These are phyloP conservation scores for Diplodia scrobiculata DNA, from an alignment of 2,329 filamentous ascomycete species.

Conservation along the genomic window DNA sequence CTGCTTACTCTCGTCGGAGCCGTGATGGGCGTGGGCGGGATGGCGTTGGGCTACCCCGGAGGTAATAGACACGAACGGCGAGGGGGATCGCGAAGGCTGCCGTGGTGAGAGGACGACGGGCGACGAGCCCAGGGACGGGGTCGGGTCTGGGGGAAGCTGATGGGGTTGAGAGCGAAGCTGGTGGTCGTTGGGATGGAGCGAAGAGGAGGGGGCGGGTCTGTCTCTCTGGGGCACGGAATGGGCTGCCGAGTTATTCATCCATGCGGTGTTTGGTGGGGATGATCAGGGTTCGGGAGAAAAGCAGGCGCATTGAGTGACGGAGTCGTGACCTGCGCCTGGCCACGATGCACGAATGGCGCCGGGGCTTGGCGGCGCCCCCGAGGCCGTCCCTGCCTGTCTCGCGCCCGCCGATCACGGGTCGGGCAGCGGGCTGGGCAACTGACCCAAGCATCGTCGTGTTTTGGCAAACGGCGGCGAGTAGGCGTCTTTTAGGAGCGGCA, in stretches of 20 bases:
- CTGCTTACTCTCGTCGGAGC: slow-evolving; percentile 31
- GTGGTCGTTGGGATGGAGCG: not conserved
- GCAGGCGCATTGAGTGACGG: slow-evolving; percentile 24
- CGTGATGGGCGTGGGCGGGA: not conserved
- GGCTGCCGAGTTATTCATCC: slow-evolving; percentile 28
- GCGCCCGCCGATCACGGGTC: slow-evolving; percentile 9
- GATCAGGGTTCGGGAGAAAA: slow-evolving; percentile 19
- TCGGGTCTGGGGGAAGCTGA: slow-evolving; percentile 25
- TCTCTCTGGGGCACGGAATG: slow-evolving; percentile 10
- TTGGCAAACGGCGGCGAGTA: not conserved
- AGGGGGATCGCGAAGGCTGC: slow-evolving; percentile 36
- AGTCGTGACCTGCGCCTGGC: slow-evolving; percentile 13
- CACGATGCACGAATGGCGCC: slow-evolving; percentile 24
- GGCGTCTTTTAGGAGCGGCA: not conserved
- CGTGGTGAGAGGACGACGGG: slow-evolving; percentile 35
- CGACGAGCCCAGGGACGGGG: slow-evolving; percentile 31
- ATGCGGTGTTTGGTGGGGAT: slow-evolving; percentile 28
- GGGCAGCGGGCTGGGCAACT: slow-evolving; percentile 7
- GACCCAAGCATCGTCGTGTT: not conserved
- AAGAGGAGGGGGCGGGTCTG: slow-evolving; percentile 11
- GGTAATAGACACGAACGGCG: slow-evolving; percentile 35
- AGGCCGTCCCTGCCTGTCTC: slow-evolving; percentile 16
- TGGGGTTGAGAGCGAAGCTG: slow-evolving; percentile 12
- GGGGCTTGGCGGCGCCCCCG: slow-evolving; percentile 20
- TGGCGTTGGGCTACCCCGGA: slow-evolving; percentile 29